Evolutionary conservation across 148 eudicot species (phyloP).

Genomic region (Hydrangea macrophylla): DNA sequence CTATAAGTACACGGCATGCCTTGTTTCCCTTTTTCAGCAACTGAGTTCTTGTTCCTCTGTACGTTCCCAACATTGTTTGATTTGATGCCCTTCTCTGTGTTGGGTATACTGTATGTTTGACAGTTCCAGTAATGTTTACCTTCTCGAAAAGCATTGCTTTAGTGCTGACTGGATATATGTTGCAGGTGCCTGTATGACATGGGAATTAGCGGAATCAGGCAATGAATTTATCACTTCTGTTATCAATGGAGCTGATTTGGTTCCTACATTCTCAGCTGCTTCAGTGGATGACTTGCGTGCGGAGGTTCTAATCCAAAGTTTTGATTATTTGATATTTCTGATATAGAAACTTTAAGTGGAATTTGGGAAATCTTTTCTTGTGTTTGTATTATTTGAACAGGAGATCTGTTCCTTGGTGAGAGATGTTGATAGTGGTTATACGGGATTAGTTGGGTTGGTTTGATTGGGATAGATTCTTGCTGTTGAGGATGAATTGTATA

Average conservation of each 20-base stretch:
- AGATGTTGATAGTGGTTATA: background rate
- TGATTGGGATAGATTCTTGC: background rate
- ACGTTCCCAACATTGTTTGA: background rate
- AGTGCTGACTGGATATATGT: slow-evolving; percentile 12
- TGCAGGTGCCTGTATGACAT: slow-evolving; percentile 97
- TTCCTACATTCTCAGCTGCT: slow-evolving; percentile 97
- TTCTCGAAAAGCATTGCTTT: background rate
- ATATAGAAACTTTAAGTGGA: too few relatives aligned
- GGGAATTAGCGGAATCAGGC: slow-evolving; percentile 99
- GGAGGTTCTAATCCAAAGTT: too few relatives aligned
- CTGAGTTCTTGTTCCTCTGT: background rate
- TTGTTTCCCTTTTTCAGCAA: background rate
- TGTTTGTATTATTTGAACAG: too few relatives aligned
- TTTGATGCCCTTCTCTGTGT: too few relatives aligned
- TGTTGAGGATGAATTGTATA: background rate
- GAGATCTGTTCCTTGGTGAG: background rate
- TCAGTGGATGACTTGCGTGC: slow-evolving; percentile 95
- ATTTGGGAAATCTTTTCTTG: too few relatives aligned
- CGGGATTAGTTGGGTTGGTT: background rate
- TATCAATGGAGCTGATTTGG: slow-evolving; percentile 95
- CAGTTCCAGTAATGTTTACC: too few relatives aligned
- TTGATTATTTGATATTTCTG: too few relatives aligned
- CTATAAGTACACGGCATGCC: slow-evolving; percentile 6
- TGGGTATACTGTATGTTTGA: slow-evolving; percentile 3
- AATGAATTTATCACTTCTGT: slow-evolving; percentile 71